Evolutionary conservation across 306 rosid species (phyloP), one percentile per base, ranked within the genome.

Genomic region (Alnus rubra): DNA sequence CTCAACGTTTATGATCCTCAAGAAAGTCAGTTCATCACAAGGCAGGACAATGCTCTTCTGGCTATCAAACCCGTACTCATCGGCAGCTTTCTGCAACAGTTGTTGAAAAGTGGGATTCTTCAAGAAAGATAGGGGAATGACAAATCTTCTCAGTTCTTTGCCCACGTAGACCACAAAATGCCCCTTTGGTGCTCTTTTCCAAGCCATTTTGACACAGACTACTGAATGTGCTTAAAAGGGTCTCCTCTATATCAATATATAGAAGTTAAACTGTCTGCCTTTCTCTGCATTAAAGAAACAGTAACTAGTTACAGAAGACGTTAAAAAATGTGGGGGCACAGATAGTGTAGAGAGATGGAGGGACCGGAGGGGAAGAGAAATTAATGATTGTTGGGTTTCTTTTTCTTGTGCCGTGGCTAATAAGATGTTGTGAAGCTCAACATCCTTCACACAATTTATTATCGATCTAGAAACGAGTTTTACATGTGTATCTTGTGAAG

Each of bases 121-220:
- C 85, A 82, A 78, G 74, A 45, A 82, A 53, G 80, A 75, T 2
- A 85, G 55, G 3, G 88, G 84, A 9, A 85, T 37, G 16, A 75
- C 83, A 64, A 35, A 80, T 78, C 88, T 76, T 64, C 52, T 80
- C 35, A 65, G 78, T 79, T 78, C 84, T 73, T 80, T 58, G 1
- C 90, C 90, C 80, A 82, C 87, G 58, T 82, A 82, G 13, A 87
- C 84, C 39, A 82, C 88, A 62, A 85, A 82, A 79, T 85, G 80
- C 42, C 88, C 88, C 72, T 80, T 87, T 30, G 82, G 82, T 62
- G 87, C 83, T 78, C 45, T 87, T 69, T 65, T 59, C 58, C 65
- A 54, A 7, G n/a, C 15, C 86, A 82, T 85, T 55, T 78, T 71
- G 28, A 12, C 16, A 13, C 15, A 4, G 44, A 42, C 45, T 5